Conservation (phyloP, 2,329 filamentous ascomycete genomes). For the Coniochaeta sp. region DNA sequence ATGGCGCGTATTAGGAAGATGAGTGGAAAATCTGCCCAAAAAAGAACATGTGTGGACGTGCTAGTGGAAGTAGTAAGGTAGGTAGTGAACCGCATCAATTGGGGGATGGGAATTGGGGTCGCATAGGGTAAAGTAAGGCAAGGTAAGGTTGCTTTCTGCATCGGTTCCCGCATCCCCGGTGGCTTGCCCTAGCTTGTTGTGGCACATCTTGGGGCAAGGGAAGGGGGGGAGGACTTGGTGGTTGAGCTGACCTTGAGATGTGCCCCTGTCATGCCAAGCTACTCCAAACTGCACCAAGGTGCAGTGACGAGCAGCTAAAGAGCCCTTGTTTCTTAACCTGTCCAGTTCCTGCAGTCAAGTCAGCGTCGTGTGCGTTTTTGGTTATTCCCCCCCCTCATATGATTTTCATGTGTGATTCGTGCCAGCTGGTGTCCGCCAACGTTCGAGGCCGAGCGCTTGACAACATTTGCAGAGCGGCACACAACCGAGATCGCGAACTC, state of each 20-base stretch:
- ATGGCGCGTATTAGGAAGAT: not conserved
- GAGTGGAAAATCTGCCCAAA: not conserved
- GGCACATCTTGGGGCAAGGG: not conserved
- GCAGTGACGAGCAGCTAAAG: conserved; percentile 8
- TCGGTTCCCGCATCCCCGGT: not conserved
- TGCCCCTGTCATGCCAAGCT: conserved; percentile 22
- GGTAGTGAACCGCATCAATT: not conserved
- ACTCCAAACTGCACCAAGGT: conserved; percentile 13
- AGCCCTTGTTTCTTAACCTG: conserved; percentile 14
- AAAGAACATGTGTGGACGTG: not conserved
- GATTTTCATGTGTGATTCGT: not conserved
- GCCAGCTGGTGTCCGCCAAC: not conserved
- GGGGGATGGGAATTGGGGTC: not conserved
- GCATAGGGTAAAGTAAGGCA: no score
- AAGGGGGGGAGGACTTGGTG: conserved; percentile 12
- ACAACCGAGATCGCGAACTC: not conserved
- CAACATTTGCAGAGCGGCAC: not conserved
- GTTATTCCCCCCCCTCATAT: no score
- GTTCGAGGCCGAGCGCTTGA: not conserved
- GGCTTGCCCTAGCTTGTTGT: not conserved
- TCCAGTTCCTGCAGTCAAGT: conserved; percentile 10
- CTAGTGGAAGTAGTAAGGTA: not conserved
- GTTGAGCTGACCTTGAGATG: conserved; percentile 18
- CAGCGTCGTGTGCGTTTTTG: conserved; percentile 10
- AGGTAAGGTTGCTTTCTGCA: no score